Evolutionary conservation across 306 rosid genomes (phyloP), one percentile per base, ranked within the genome.

Genomic region (Rubus parviflorus): DNA sequence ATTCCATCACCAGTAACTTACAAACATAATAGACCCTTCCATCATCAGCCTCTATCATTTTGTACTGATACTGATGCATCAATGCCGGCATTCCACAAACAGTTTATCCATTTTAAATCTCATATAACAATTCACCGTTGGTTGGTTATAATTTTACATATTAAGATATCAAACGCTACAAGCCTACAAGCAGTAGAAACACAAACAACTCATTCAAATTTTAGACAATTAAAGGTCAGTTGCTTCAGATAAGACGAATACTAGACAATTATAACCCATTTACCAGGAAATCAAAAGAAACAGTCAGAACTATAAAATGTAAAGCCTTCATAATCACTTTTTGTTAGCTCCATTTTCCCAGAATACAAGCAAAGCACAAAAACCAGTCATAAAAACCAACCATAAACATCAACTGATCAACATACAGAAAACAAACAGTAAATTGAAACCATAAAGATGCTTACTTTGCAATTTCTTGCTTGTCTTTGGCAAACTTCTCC

Each of bases 381-480:
- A 70, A 30, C 2, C 14, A 4, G 3, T 3, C 35, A 0, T 25
- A 25, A 30, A 68, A 68, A 20, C 2, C 9, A 42, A 14, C n/a
- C 51, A 41, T 43, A 10, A 72, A 71, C 35, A 30, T 30, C 35
- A 30, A 53, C 25, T 10, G 35, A 30, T 2, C 16, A 73, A 57
- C 23, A 20, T 5, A 42, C 68, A 57, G 43, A 16, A 57, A 49
- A 22, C 53, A 61, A 25, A n/a, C 19, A 37, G 22, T 35, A 38
- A 30, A 60, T 8, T 15, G 40, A 15, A 62, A 69, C 68, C 25
- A 49, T 20, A 64, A 74, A 62, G 7, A 37, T 17, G 23, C 95
- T 89, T 90, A 92, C 98, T 90, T 92, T 70, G 91, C 87, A 37
- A 92, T 88, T 62, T 88, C 86, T 67, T 77, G 95, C 62, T 94